These are phyloP conservation scores for Gossypium schwendimanii DNA, from an alignment of 441 rosid genomes.

Conservation along the genomic window DNA sequence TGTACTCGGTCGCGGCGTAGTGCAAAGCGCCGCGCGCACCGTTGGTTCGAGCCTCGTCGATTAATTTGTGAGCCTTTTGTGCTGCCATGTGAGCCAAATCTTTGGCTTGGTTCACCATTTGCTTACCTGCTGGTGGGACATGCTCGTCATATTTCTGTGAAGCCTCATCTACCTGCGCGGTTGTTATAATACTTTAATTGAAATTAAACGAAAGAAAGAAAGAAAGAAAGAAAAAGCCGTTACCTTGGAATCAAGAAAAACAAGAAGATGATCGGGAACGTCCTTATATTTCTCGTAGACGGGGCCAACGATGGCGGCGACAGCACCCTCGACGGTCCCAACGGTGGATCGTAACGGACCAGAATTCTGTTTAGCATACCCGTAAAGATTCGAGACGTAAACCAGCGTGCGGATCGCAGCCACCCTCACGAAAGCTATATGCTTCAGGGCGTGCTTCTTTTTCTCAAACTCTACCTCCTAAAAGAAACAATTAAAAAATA, in stretches of 20 bases:
- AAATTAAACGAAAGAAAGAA: background rate
- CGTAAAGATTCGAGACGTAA: constrained; percentile 50
- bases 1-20: constrained; percentile 46
- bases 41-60: constrained; percentile 43
- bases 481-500: background rate
- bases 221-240: background rate
- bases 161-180: constrained; percentile 59
- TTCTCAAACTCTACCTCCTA: constrained; percentile 44
- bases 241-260: constrained; percentile 69
- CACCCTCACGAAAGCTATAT: constrained; percentile 52
- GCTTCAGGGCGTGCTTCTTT: constrained; percentile 45
- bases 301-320: constrained; percentile 58
- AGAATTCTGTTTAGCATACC: constrained; percentile 64
- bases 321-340: constrained; percentile 57
- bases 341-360: constrained; percentile 70
- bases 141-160: constrained; percentile 49
- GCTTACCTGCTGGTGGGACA: constrained; percentile 66
- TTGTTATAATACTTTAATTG: background rate
- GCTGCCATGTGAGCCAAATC: constrained; percentile 32
- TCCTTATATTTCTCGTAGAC: constrained; percentile 50
- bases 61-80: constrained; percentile 40
- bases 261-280: constrained; percentile 59
- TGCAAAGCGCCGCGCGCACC: constrained; percentile 55
- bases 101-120: constrained; percentile 33
- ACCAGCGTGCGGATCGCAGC: constrained; percentile 49